phyloP scores from a whole-genome alignment of 345 rosid genomes.

The Aethionema arabicum region DNA sequence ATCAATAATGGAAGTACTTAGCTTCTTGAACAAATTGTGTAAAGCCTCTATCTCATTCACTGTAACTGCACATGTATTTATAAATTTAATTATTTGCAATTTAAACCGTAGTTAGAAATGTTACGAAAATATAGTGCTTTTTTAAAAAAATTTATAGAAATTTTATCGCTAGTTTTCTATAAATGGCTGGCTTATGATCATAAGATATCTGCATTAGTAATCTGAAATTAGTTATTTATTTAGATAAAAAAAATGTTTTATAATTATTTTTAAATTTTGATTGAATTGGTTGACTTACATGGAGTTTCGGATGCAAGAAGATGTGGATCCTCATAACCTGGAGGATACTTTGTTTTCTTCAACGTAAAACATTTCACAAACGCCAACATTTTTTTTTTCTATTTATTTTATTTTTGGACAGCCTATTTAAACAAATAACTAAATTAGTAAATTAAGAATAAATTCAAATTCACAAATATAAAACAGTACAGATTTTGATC shows the following conservation, averaged over 20 bases:
- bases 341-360: slow-evolving; percentile 39
- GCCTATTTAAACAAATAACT: too few relatives aligned
- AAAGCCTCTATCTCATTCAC: slow-evolving; percentile 57
- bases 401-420: background rate
- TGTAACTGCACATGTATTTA: slow-evolving; percentile 45
- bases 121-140: background rate
- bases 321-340: slow-evolving; percentile 48
- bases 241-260: background rate
- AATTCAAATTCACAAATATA: too few relatives aligned
- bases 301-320: slow-evolving; percentile 76
- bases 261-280: background rate
- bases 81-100: background rate
- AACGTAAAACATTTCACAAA: slow-evolving; percentile 48
- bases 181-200: background rate
- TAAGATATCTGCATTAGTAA: background rate
- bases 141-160: slow-evolving; percentile 1
- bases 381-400: slow-evolving; percentile 41
- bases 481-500: too few relatives aligned
- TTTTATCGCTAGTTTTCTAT: too few relatives aligned
- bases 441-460: too few relatives aligned
- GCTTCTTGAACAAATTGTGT: slow-evolving; percentile 55
- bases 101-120: too few relatives aligned
- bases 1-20: slow-evolving; percentile 53
- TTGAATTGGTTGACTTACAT: slow-evolving; percentile 52
- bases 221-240: background rate